Conservation (phyloP, 257 asterid genomes). For the Thymus mandschuricus region DNA sequence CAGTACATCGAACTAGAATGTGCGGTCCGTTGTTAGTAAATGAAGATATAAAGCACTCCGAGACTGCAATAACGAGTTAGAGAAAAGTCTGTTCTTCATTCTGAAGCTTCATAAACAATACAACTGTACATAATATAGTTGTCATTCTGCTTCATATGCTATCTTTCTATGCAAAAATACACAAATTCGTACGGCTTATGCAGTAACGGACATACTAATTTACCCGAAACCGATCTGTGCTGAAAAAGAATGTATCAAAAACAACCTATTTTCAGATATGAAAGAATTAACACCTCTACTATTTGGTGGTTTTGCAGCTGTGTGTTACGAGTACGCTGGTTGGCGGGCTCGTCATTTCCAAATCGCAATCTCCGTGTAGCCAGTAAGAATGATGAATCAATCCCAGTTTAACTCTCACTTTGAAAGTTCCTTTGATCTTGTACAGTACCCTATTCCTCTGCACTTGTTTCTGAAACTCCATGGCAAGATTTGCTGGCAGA, state of each 20-base stretch:
- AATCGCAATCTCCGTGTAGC: conserved; percentile 66
- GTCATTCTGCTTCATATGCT: not conserved
- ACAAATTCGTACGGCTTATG: not conserved
- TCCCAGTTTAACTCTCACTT: conserved; percentile 62
- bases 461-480: conserved; percentile 68
- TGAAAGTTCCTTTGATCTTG: conserved; percentile 62
- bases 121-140: not conserved
- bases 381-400: conserved; percentile 65
- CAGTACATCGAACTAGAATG: conserved; percentile 12
- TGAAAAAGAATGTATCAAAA: conserved; percentile 11
- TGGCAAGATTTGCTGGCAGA: conserved; percentile 59
- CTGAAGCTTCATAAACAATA: conserved; percentile 12
- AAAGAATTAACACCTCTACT: conserved; percentile 1
- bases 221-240: conserved; percentile 20
- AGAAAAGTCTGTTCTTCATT: conserved; percentile 20
- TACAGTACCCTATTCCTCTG: conserved; percentile 62
- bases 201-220: not conserved
- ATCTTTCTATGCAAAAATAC: conserved; percentile 1
- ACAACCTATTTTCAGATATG: conserved; percentile 24
- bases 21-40: conserved; percentile 18
- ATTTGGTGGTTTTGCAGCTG: conserved; percentile 76
- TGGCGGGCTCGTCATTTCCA: conserved; percentile 91
- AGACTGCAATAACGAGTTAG: not conserved
- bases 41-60: conserved; percentile 7
- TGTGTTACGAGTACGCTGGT: conserved; percentile 57